Evolutionary conservation across 75 land plant species (phyloP).

Genomic region (Selaginella tamariscina): DNA sequence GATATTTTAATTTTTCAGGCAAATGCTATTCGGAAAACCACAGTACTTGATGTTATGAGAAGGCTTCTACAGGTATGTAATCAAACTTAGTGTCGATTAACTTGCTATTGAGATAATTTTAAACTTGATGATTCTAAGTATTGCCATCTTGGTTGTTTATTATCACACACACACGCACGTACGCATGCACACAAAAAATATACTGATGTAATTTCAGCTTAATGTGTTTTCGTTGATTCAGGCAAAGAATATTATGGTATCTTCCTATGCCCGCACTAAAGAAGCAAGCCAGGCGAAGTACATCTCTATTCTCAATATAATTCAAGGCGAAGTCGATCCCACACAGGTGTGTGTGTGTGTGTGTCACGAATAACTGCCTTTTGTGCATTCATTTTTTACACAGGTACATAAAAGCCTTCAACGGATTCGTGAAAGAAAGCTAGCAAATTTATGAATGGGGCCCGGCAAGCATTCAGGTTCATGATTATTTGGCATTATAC

Average conservation of each 20-base stretch:
- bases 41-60: conserved; percentile 99
- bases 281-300: conserved; percentile 99
- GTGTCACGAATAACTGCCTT: background rate
- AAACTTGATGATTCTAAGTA: too few species aligned
- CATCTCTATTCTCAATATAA: conserved; percentile 92
- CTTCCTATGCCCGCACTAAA: conserved; percentile 96
- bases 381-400: background rate
- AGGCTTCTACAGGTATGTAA: conserved; percentile 81
- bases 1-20: conserved; percentile 41
- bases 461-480: conserved; percentile 98
- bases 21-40: conserved; percentile 94
- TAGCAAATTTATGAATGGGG: conserved; percentile 99
- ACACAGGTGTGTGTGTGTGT: conserved; percentile 62
- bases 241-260: conserved; percentile 99
- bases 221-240: conserved; percentile 13
- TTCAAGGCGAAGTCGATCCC: conserved; percentile 99
- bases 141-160: too few species aligned
- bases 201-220: background rate
- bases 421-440: conserved; percentile 98
- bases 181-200: too few species aligned
- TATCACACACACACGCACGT: too few species aligned
- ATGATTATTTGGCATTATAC: background rate
- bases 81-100: background rate
- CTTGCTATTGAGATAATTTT: background rate
- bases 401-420: conserved; percentile 99